Conservation (phyloP, 2,329 filamentous ascomycete genomes). For the Cladosporium sp. region DNA sequence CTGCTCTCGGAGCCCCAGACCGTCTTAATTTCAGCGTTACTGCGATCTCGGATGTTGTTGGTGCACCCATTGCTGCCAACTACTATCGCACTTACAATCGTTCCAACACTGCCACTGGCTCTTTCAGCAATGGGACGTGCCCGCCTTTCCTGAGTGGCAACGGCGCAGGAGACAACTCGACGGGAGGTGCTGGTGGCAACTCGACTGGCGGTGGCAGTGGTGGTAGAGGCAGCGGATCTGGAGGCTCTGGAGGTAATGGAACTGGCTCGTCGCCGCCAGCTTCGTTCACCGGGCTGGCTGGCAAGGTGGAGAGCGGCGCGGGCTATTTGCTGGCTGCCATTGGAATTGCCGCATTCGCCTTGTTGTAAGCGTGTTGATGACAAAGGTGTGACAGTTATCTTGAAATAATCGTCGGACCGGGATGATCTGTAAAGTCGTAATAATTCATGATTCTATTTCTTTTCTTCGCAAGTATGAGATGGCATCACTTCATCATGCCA, state of each 20-base stretch:
- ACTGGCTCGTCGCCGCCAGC: conserved; percentile 31
- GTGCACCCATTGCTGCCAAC: conserved; percentile 25
- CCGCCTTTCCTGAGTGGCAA: conserved; percentile 3
- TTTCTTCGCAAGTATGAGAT: too few species aligned
- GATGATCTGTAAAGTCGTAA: too few species aligned
- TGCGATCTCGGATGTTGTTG: conserved; percentile 19
- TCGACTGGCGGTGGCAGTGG: neutral
- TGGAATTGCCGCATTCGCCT: conserved; percentile 1
- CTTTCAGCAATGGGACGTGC: conserved; percentile 17
- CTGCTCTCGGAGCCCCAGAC: conserved; percentile 10
- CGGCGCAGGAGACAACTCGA: neutral
- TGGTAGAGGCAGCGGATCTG: neutral
- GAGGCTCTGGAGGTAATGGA: neutral
- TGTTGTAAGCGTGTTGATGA: neutral
- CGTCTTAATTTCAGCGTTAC: conserved; percentile 24
- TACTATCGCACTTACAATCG: conserved; percentile 23
- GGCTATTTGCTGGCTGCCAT: conserved; percentile 3
- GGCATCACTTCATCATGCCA: too few species aligned
- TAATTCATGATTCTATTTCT: too few species aligned
- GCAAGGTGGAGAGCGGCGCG: conserved; percentile 1
- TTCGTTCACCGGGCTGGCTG: conserved; percentile 15
- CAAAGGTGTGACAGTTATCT: too few species aligned
- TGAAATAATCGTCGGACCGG: too few species aligned
- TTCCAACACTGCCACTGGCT: conserved; percentile 15
- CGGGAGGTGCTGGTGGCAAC: neutral